Evolutionary conservation across 129 eudicot species (phyloP).

Genomic region (Helianthus tuberosus): DNA sequence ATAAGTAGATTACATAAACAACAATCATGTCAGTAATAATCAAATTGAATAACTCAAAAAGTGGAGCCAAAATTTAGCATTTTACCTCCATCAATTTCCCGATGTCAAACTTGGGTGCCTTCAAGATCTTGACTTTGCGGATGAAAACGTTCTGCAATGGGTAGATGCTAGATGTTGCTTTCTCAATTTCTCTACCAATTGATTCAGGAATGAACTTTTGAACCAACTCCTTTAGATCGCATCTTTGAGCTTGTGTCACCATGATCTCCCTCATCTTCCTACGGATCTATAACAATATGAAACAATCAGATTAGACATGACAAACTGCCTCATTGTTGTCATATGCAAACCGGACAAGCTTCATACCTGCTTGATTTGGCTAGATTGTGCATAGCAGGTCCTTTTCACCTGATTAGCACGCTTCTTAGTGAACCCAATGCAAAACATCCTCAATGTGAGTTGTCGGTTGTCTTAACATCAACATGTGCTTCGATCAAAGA

Average conservation of each 20-base stretch:
- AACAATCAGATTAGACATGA: background rate
- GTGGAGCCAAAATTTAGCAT: background rate
- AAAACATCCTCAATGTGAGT: conserved; percentile 62
- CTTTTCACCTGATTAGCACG: conserved; percentile 76
- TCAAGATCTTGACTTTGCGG: conserved; percentile 80
- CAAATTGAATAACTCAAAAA: background rate
- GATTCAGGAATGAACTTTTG: no score
- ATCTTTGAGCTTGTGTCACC: no score
- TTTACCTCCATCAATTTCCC: conserved; percentile 78
- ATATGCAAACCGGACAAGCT: background rate
- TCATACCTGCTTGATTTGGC: conserved; percentile 62
- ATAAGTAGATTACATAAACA: background rate
- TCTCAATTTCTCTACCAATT: no score
- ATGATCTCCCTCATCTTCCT: no score
- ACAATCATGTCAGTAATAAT: background rate
- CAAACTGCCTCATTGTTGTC: no score
- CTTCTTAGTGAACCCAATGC: conserved; percentile 79
- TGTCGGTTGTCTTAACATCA: conserved; percentile 75
- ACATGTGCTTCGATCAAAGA: conserved; percentile 77
- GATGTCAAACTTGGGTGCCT: conserved; percentile 82
- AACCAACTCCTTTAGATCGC: no score
- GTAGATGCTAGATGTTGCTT: no score
- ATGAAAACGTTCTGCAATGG: conserved; percentile 79
- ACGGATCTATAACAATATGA: no score
- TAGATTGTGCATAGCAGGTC: conserved; percentile 72